These are phyloP conservation scores for Arachis hypogaea DNA, from an alignment of 306 rosid species.

Conservation along the genomic window DNA sequence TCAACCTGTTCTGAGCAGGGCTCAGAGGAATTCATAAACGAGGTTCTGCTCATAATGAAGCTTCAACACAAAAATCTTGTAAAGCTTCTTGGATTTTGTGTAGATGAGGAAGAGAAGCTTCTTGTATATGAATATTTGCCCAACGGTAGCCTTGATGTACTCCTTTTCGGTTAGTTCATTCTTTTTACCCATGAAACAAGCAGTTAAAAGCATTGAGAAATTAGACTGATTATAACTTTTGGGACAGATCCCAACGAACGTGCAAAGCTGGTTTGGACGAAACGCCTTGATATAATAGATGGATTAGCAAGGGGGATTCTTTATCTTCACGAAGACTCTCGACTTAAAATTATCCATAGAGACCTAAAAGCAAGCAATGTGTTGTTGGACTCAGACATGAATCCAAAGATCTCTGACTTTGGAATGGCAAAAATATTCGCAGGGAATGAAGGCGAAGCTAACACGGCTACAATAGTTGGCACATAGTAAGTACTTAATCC, in stretches of 20 bases:
- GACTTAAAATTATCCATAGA: slow-evolving; percentile 51
- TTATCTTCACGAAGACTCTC: slow-evolving; percentile 58
- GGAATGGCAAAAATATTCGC: slow-evolving; percentile 56
- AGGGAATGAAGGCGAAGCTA: slow-evolving; percentile 52
- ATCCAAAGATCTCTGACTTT: slow-evolving; percentile 60
- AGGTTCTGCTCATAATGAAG: slow-evolving; percentile 58
- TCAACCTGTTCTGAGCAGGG: slow-evolving; percentile 67
- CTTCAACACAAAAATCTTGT: slow-evolving; percentile 82
- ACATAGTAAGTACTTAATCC: slow-evolving; percentile 42
- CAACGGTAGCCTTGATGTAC: slow-evolving; percentile 58
- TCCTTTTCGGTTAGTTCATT: slow-evolving; percentile 52
- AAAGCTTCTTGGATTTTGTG: slow-evolving; percentile 68
- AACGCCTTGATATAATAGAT: slow-evolving; percentile 43
- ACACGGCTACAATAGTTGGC: slow-evolving; percentile 52
- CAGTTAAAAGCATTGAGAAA: background rate
- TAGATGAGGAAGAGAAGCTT: slow-evolving; percentile 62
- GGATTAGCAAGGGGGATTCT: slow-evolving; percentile 53
- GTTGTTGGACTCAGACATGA: slow-evolving; percentile 47
- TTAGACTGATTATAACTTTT: slow-evolving; percentile 10
- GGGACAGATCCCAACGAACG: slow-evolving; percentile 42
- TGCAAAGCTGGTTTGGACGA: slow-evolving; percentile 47
- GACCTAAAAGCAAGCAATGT: slow-evolving; percentile 57
- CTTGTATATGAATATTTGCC: slow-evolving; percentile 73
- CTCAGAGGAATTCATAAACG: slow-evolving; percentile 62
- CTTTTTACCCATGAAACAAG: background rate